These are phyloP conservation scores for Garcia nutans DNA, from an alignment of 345 rosid genomes.

Conservation along the genomic window DNA sequence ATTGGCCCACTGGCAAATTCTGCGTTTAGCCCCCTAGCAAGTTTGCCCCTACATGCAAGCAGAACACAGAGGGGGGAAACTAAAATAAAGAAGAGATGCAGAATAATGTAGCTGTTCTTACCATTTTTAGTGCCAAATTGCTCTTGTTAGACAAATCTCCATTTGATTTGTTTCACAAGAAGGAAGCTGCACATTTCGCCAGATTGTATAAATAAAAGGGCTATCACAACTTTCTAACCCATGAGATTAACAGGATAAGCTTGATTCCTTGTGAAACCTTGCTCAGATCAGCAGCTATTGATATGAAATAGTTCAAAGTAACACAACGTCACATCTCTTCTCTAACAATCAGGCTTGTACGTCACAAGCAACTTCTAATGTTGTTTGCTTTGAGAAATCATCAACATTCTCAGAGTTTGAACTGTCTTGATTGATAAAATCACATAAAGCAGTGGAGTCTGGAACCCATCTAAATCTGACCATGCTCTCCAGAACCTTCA, in stretches of 20 bases:
- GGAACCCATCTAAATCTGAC: conserved; percentile 50
- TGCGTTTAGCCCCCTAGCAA: neutral
- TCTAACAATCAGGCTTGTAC: conserved; percentile 16
- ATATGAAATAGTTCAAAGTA: neutral
- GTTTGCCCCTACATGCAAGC: neutral
- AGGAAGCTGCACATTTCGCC: neutral
- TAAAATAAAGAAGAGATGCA: neutral
- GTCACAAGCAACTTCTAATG: conserved; percentile 16
- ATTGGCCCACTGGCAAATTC: neutral
- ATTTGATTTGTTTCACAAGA: neutral
- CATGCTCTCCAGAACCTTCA: conserved; percentile 48
- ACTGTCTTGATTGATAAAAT: conserved; percentile 22
- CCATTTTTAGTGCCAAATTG: conserved; percentile 1
- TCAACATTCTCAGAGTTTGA: conserved; percentile 9
- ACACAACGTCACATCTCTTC: conserved; percentile 5
- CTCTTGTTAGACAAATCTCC: neutral
- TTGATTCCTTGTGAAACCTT: neutral
- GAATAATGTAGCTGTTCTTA: neutral
- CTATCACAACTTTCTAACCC: neutral
- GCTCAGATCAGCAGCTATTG: neutral
- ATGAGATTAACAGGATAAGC: neutral
- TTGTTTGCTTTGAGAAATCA: conserved; percentile 27
- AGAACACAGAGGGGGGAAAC: neutral
- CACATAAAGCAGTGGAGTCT: conserved; percentile 37
- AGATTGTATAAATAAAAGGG: neutral